Percentiles rank a stretch among this genome's conserved stretches.
These are phyloP conservation scores for Lachancea sp. DNA, from an alignment of 805 yeast genomes.

Conservation along the genomic window DNA sequence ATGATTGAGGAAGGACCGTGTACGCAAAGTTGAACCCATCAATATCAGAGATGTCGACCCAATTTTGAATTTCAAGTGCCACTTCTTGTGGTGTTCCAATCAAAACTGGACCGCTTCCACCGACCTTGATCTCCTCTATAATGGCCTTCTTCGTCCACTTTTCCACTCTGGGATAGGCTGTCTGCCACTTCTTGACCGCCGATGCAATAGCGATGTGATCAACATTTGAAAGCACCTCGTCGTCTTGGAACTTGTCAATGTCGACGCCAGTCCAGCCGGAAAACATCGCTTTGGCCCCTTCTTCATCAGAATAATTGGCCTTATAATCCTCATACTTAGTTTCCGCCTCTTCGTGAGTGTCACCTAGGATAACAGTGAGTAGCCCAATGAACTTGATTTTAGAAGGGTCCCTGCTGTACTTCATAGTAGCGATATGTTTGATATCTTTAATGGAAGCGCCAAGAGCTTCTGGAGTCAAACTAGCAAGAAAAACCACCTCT, in stretches of 20 bases:
- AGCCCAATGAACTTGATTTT: slow-evolving; percentile 34
- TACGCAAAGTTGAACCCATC: slow-evolving; percentile 41
- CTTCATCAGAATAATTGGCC: slow-evolving; percentile 32
- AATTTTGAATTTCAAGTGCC: slow-evolving; percentile 36
- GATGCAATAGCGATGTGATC: slow-evolving; percentile 33
- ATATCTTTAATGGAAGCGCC: slow-evolving; percentile 30
- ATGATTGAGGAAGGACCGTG: slow-evolving; percentile 34
- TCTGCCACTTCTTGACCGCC: slow-evolving; percentile 33
- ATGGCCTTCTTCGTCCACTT: slow-evolving; percentile 13
- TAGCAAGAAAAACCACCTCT: slow-evolving; percentile 35
- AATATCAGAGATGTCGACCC: slow-evolving; percentile 36
- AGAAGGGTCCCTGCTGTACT: slow-evolving; percentile 31
- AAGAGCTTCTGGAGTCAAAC: slow-evolving; percentile 27
- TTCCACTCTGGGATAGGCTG: slow-evolving; percentile 22
- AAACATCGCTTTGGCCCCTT: slow-evolving; percentile 38
- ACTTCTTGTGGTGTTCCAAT: slow-evolving; percentile 36
- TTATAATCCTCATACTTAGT: slow-evolving; percentile 27
- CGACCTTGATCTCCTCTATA: slow-evolving; percentile 20
- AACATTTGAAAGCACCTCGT: slow-evolving; percentile 30
- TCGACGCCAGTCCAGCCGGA: slow-evolving; percentile 41
- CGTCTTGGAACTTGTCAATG: slow-evolving; percentile 31
- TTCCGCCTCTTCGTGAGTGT: slow-evolving; percentile 36
- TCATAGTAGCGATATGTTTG: slow-evolving; percentile 27
- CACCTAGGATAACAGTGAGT: slow-evolving; percentile 34
- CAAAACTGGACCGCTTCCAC: slow-evolving; percentile 29